Base-by-base conservation (phyloP, 495 filamentous ascomycete genomes). In the Pyrenopolyporus hunteri region DNA sequence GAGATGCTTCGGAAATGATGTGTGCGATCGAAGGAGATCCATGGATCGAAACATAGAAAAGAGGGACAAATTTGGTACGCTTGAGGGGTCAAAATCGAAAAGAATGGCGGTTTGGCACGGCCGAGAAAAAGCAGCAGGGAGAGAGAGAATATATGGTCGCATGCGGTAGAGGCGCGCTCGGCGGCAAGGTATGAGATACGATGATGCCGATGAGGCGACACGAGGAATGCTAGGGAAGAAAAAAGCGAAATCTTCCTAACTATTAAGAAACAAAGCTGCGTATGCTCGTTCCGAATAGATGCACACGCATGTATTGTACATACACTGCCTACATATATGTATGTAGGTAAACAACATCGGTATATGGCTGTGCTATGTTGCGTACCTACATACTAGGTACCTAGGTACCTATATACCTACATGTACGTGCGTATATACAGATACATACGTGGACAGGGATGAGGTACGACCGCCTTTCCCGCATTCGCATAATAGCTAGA, bases 381-480 rank as follows among this genome's bases (percentile, higher is more conserved):
- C n/a, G n/a, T n/a, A n/a, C n/a, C n/a, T n/a, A n/a, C n/a, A n/a
- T n/a, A n/a, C n/a, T n/a, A n/a, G n/a, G n/a, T n/a, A n/a, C n/a
- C n/a, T n/a, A n/a, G n/a, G n/a, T n/a, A n/a, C n/a, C n/a, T n/a
- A 13, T 22, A 19, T 9, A 14, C 31, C 6, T 5, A 20, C n/a
- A 22, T 13, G 37, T n/a, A n/a, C n/a, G n/a, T n/a, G n/a, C n/a
- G n/a, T n/a, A n/a, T n/a, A n/a, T n/a, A n/a, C n/a, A n/a, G n/a
- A n/a, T n/a, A n/a, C n/a, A 60, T n/a, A n/a, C n/a, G n/a, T n/a
- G n/a, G n/a, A 46, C 37, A 59, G 55, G 57, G 56, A 51, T 65
- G 42, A 56, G 50, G 44, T 45, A 44, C 50, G 62, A 59, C 55
- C 62, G 62, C 55, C 32, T 56, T 50, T 63, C 52, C 37, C 45